Evolutionary conservation across 129 eudicot genomes (phyloP), one percentile per base, ranked within the genome.

Genomic region (Kitagawia praeruptora): DNA sequence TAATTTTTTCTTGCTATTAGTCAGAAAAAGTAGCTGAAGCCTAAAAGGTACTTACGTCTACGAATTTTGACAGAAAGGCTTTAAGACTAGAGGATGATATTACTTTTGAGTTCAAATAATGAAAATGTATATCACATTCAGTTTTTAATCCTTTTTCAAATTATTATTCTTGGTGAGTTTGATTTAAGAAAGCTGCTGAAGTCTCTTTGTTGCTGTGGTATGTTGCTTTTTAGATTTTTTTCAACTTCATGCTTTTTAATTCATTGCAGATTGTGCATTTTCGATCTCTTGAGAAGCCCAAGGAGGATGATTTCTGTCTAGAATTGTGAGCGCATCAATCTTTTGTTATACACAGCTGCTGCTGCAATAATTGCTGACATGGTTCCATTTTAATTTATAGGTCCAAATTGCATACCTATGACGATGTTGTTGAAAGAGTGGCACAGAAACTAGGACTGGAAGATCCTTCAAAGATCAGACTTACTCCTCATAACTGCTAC

Each of bases 401-500:
- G 88, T 90, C 97, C 70, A 95, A 90, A 81, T 47, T 79, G 82
- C 88, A 92, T 82, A 92, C 96, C 70, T 95, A 92, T 85, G 97
- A 95, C 80, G 97, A 95, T 75, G 97, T 95, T 72, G 97, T 90
- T 53, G 97, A 95, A 78, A 84, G 87, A 82, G 97, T 95, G 9
- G 96, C 97, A 79, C 88, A 53, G 75, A 87, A 77, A 79, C 91
- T 95, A 76, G 85, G 88, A 45, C 73, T 95, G 85, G 90, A 89
- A 78, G 97, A 95, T 89, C 90, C 97, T 23, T 85, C 98, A 0
- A 95, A 90, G 87, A 95, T 95, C 83, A 87, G 98, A 85, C 97
- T 95, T 67, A 95, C 98, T 63, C 89, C 97, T 82, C 98, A 95
- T 81, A 95, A 92, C 80, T 90, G 97, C 81, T 95, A 95, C 79